Percentiles rank a stretch among this genome's conserved stretches.
phyloP scores from a whole-genome alignment of 2,329 filamentous ascomycete species.

The Neopestalotiopsis sp. region DNA sequence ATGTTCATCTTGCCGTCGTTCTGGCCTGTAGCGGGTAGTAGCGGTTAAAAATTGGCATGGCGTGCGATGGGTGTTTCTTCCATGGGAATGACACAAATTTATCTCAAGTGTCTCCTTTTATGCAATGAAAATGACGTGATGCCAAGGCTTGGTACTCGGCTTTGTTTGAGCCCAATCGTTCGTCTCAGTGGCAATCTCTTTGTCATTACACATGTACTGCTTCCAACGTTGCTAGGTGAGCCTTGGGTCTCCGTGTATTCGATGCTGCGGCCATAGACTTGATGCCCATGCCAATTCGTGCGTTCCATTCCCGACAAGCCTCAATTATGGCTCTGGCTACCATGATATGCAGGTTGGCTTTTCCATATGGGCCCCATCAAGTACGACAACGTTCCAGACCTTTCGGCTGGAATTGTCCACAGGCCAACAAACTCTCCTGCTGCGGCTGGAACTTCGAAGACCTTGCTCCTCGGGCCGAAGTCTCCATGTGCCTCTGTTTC shows the following conservation, averaged over 20 bases:
- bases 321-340: neutral
- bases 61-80: neutral
- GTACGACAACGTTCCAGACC: conserved; percentile 9
- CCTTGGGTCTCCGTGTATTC: too few relatives aligned
- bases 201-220: neutral
- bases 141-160: neutral
- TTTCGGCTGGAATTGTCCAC: conserved; percentile 10
- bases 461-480: neutral
- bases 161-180: neutral
- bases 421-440: conserved; percentile 9
- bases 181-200: neutral
- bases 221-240: too few relatives aligned
- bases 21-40: neutral
- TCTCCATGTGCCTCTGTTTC: neutral
- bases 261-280: too few relatives aligned
- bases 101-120: neutral
- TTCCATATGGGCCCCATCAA: conserved; percentile 18
- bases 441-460: conserved; percentile 2
- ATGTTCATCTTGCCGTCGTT: neutral
- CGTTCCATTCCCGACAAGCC: too few relatives aligned
- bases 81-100: neutral
- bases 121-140: neutral
- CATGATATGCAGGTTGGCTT: neutral
- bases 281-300: too few relatives aligned
- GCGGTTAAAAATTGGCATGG: neutral